Evolutionary conservation across 2,329 filamentous ascomycete species (phyloP), one percentile per base, ranked within the genome.

Genomic region (Dendryphion nanum): DNA sequence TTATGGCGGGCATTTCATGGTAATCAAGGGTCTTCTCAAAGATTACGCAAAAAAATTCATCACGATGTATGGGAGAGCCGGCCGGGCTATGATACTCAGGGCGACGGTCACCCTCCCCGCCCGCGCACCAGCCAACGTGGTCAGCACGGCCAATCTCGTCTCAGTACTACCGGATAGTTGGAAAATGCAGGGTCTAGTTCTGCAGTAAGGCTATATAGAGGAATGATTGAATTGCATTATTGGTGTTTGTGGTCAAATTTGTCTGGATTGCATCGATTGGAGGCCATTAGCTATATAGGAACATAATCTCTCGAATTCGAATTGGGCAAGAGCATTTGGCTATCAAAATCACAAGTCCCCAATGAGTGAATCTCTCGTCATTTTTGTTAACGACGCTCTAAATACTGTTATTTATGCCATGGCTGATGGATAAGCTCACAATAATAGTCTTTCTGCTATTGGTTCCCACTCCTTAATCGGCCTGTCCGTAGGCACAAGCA

Each of bases 61-160:
- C 33, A 73, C 75, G 12, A 88, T 93, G 50, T 98, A 90, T 55
- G 91, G 90, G 1, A 82, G 80, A 34, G 80, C 85, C 6, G 90
- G 80, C 0, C 62, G 86, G n/a, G 84, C 79, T 0, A 81, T 87
- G 2, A 63, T 96, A 48, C 74, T 81, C 24, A 72, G 79, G 35
- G 86, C 86, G 0, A 69, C 91, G 18, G 65, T 93, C n/a, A 83
- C 88, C 10, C 83, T 93, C 33, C 89, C 88, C 3, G 63, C 44
- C 5, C 57, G 55, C 14, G 59, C 59, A 17, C 57, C 58, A 5
- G 38, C 43, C 16, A 51, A 51, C 33, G 36, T 41, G 6, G 44
- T 44, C 24, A 50, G 56, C 12, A 52, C 59, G 4, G 62, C 59
- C 5, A 56, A 52, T 4, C 47, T 57, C 7, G 52, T 66, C 17